These are phyloP conservation scores for Mercurialis annua DNA, from an alignment of 345 rosid genomes.

Conservation along the genomic window DNA sequence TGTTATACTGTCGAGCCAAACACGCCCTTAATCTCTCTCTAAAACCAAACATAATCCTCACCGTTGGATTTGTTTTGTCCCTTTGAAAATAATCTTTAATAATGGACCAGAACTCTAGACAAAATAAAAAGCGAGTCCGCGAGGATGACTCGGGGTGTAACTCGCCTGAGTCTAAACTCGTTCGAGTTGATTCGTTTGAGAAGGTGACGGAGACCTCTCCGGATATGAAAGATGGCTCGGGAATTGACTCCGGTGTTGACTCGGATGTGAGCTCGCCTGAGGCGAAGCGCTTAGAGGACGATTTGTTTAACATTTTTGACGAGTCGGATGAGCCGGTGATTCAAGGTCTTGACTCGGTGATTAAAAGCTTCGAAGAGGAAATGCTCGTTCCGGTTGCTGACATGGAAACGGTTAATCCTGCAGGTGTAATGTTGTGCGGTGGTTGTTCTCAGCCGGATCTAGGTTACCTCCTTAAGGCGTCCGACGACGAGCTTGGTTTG, in stretches of 20 bases:
- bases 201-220: background rate
- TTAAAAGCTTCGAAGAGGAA: conserved; percentile 71
- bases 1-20: no score
- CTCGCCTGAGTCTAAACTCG: conserved; percentile 29
- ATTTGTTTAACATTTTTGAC: conserved; percentile 51
- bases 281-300: conserved; percentile 55
- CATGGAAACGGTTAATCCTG: conserved; percentile 14
- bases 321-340: conserved; percentile 49
- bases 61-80: background rate
- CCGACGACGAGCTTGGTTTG: conserved; percentile 81
- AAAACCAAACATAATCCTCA: background rate
- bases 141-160: conserved; percentile 12
- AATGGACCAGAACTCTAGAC: conserved; percentile 14
- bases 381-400: conserved; percentile 22
- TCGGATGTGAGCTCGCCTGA: conserved; percentile 38
- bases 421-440: conserved; percentile 17
- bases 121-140: conserved; percentile 27
- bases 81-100: background rate
- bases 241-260: background rate
- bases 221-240: background rate
- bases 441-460: conserved; percentile 48
- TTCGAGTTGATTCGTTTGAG: conserved; percentile 19
- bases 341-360: conserved; percentile 66
- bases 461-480: conserved; percentile 69
- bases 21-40: conserved; percentile 1